phyloP scores from a whole-genome alignment of 495 filamentous ascomycete species.

The Corynascus novoguineensis region DNA sequence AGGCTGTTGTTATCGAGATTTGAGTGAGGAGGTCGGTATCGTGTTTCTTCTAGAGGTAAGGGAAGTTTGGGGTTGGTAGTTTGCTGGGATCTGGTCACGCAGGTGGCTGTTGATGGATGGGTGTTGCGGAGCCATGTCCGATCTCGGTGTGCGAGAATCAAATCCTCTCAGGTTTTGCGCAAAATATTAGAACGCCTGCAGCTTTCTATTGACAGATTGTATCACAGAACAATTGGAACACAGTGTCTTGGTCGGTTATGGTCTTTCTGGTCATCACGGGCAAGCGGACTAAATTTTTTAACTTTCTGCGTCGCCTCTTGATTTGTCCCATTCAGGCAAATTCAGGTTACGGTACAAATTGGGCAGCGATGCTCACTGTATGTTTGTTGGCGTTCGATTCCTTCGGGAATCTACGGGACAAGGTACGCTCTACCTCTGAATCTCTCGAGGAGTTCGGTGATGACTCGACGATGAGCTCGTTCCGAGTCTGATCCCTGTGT shows the following conservation, averaged over 20 bases:
- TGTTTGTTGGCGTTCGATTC: too few species aligned
- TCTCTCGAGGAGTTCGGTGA: too few species aligned
- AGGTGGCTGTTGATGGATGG: not conserved
- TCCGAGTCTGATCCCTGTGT: too few species aligned
- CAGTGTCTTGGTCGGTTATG: not conserved
- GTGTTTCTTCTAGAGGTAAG: not conserved
- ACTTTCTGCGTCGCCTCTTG: too few species aligned
- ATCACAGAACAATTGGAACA: slow-evolving; percentile 12
- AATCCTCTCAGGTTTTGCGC: not conserved
- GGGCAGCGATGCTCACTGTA: too few species aligned
- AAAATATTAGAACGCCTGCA: not conserved
- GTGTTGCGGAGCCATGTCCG: not conserved
- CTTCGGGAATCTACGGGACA: too few species aligned
- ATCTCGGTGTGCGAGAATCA: not conserved
- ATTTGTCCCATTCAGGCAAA: too few species aligned
- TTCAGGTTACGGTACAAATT: too few species aligned
- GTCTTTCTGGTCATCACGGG: not conserved
- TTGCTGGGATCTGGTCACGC: not conserved
- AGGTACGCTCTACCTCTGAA: too few species aligned
- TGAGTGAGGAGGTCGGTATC: not conserved
- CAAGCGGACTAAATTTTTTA: not conserved
- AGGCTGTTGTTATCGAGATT: slow-evolving; percentile 8
- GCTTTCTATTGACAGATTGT: slow-evolving; percentile 10
- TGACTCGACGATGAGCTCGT: too few species aligned
- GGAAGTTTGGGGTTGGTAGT: not conserved